Conservation (phyloP, 768 basidiomycete species). For the Kwoniella sp. region DNA sequence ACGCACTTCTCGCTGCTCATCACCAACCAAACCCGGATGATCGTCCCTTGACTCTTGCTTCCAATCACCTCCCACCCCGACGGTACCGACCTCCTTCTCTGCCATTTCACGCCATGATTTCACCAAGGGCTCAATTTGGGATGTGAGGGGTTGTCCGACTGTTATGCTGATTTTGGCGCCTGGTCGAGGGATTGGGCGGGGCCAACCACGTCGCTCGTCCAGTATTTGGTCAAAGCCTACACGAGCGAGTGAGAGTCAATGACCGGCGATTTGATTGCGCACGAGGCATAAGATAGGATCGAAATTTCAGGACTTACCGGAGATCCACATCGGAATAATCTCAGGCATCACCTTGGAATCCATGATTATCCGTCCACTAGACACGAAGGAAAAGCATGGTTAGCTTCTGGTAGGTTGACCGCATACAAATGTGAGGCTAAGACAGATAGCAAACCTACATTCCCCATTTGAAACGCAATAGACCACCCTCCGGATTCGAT, state of each 20-base stretch:
- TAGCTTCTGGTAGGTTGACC: constrained; percentile 3
- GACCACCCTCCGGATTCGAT: constrained; percentile 48
- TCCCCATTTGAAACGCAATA: constrained; percentile 92
- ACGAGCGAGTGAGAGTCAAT: neutral
- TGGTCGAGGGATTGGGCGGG: constrained; percentile 68
- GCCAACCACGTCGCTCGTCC: constrained; percentile 79
- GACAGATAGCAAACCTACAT: constrained; percentile 64
- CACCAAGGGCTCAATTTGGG: constrained; percentile 46
- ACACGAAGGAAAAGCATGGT: neutral
- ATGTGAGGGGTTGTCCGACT: constrained; percentile 72
- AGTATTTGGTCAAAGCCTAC: constrained; percentile 82
- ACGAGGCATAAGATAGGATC: neutral
- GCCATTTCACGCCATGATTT: constrained; percentile 47
- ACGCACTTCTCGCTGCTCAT: constrained; percentile 39
- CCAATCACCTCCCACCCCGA: constrained; percentile 35
- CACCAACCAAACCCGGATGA: constrained; percentile 23
- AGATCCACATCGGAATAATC: constrained; percentile 91
- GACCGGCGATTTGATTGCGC: neutral
- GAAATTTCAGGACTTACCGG: constrained; percentile 59
- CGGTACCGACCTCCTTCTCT: constrained; percentile 23
- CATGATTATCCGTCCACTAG: constrained; percentile 81
- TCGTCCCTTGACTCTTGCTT: constrained; percentile 47
- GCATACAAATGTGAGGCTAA: neutral
- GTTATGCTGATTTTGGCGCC: constrained; percentile 70
- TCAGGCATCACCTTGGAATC: constrained; percentile 67